These are phyloP conservation scores for Eleusine indica DNA, from an alignment of 176 grass and related monocot species.

Conservation along the genomic window DNA sequence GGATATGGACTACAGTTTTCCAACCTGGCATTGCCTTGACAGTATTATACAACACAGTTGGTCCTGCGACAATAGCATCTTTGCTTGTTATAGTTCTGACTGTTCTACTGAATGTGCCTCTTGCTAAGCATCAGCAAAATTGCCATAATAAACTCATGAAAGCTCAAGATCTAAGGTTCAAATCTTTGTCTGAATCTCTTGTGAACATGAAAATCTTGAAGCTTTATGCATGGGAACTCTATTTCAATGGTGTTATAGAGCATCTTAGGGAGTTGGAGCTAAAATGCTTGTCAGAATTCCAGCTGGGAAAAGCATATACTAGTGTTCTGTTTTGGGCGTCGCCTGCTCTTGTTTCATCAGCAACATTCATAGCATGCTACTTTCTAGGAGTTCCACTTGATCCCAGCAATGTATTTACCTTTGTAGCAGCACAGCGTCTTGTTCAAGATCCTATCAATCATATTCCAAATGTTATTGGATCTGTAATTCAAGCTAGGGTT, in stretches of 20 bases:
- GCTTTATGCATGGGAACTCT: slow-evolving; percentile 89
- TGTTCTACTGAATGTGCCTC: slow-evolving; percentile 73
- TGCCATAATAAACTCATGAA: slow-evolving; percentile 86
- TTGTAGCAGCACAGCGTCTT: slow-evolving; percentile 73
- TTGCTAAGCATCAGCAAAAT: slow-evolving; percentile 81
- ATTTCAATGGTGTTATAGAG: slow-evolving; percentile 84
- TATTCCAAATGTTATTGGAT: slow-evolving; percentile 84
- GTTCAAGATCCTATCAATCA: slow-evolving; percentile 79
- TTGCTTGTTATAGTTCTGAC: slow-evolving; percentile 69
- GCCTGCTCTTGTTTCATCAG: slow-evolving; percentile 82
- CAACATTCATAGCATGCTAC: slow-evolving; percentile 83
- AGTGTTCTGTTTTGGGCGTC: slow-evolving; percentile 87
- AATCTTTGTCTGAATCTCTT: slow-evolving; percentile 80
- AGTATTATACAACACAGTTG: slow-evolving; percentile 78
- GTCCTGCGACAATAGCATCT: slow-evolving; percentile 57
- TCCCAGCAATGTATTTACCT: slow-evolving; percentile 83
- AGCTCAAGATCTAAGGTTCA: slow-evolving; percentile 82
- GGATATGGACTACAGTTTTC: slow-evolving; percentile 74
- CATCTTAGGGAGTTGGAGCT: slow-evolving; percentile 69
- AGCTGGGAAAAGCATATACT: slow-evolving; percentile 82
- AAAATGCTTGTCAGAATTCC: slow-evolving; percentile 76
- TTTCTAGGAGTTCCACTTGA: slow-evolving; percentile 68
- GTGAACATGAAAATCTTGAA: slow-evolving; percentile 83
- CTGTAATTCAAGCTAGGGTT: slow-evolving; percentile 86
- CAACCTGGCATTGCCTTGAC: slow-evolving; percentile 75